Percentiles rank a stretch among this genome's conserved stretches.
These are phyloP conservation scores for Saccharomycopsis microspora DNA, from an alignment of 805 yeast genomes.

Conservation along the genomic window DNA sequence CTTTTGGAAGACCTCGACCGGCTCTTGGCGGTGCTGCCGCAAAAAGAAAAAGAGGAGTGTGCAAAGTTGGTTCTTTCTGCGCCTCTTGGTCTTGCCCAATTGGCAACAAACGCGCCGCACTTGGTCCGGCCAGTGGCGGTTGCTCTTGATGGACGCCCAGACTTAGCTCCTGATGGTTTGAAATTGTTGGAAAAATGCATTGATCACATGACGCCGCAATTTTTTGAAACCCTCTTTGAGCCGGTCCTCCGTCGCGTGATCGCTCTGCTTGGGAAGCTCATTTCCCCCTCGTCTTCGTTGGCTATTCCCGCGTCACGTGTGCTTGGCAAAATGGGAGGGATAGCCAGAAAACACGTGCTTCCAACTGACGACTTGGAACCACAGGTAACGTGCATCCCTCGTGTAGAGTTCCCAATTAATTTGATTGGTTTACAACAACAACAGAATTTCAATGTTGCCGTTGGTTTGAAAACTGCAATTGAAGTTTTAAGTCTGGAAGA, in stretches of 20 bases:
- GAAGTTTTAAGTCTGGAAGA: slow-evolving; percentile 39
- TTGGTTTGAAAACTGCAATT: slow-evolving; percentile 74
- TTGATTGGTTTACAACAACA: slow-evolving; percentile 56
- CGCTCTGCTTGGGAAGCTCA: no score
- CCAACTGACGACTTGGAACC: slow-evolving; percentile 54
- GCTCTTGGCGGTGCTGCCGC: slow-evolving; percentile 76
- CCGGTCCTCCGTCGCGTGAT: slow-evolving; percentile 29
- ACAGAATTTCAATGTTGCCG: slow-evolving; percentile 68
- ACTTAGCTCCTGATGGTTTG: slow-evolving; percentile 85
- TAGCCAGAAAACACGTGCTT: slow-evolving; percentile 75
- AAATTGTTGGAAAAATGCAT: slow-evolving; percentile 91
- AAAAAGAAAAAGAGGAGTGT: slow-evolving; percentile 75
- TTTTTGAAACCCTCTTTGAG: slow-evolving; percentile 92
- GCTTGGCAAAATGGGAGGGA: slow-evolving; percentile 91
- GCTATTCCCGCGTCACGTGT: slow-evolving; percentile 25
- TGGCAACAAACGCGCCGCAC: slow-evolving; percentile 84
- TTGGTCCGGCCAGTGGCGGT: slow-evolving; percentile 84
- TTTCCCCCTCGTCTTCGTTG: no score
- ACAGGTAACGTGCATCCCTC: slow-evolving; percentile 47
- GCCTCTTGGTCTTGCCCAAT: slow-evolving; percentile 84
- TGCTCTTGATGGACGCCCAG: slow-evolving; percentile 84
- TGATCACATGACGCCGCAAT: slow-evolving; percentile 90
- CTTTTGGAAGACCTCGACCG: slow-evolving; percentile 76
- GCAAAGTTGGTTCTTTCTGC: slow-evolving; percentile 93
- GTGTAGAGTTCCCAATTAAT: slow-evolving; percentile 54